Evolutionary conservation across 2,329 filamentous ascomycete genomes (phyloP), one percentile per base, ranked within the genome.

Genomic region (Helotiales sp.): DNA sequence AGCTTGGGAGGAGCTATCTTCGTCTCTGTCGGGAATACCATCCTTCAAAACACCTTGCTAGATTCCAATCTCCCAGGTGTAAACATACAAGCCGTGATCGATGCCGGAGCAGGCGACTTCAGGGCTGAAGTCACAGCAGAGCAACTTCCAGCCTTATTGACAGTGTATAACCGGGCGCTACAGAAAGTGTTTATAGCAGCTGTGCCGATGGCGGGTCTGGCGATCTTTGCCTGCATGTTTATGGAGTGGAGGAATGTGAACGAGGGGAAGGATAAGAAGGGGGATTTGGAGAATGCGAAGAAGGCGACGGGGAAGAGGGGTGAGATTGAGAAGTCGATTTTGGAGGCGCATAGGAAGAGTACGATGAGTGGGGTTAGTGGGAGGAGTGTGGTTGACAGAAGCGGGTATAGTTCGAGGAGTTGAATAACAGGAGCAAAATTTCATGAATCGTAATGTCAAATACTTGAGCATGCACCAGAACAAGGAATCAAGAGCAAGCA

Each of bases 141-240:
- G 38, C 76, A 72, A 58, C 66, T 84, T 1, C 59, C 67, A 2
- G 72, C 70, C 1, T 78, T 86, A 25, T 71, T 83, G 8, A 49
- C 63, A 0, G 81, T 78, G 0, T 86, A 86, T 70, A 85, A 84
- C 64, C 59, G 70, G 8, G 77, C 81, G 0, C 66, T 86, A 13
- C 76, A 74, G 9, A 71, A 79, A 57, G 77, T 77, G 0, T 86
- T 82, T 65, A 81, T 82, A 59, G 81, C 83, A 13, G 74, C 76
- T 5, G 74, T 81, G 10, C 82, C 79, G 0, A 70, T 81, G 62
- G 74, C 75, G 2, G 69, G 71, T 0, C 34, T 83, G n/a, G 78
- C 76, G 5, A 74, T 83, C 24, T 31, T 83, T 19, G 80, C 78
- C 2, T 74, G 77, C 1, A 65, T 76, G 5, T 74, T 76, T 30